Conservation (phyloP, 2,329 filamentous ascomycete genomes). For the Lachnellula hyalina region DNA sequence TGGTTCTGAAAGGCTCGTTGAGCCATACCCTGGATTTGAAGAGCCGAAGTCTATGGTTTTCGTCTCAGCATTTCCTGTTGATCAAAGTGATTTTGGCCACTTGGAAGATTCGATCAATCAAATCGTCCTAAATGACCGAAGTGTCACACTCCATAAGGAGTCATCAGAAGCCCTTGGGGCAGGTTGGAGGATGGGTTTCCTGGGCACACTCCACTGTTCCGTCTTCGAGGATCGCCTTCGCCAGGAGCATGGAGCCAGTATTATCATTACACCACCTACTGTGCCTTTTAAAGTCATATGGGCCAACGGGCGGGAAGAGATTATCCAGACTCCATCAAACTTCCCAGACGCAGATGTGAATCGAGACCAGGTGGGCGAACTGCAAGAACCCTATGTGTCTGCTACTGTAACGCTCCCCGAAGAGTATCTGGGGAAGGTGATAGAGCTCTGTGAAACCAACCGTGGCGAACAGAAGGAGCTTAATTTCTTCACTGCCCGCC, state of each 20-base stretch:
- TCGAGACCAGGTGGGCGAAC: slow-evolving; percentile 48
- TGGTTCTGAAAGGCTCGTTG: slow-evolving; percentile 68
- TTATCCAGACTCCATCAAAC: slow-evolving; percentile 79
- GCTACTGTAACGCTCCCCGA: slow-evolving; percentile 88
- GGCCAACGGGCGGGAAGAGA: slow-evolving; percentile 67
- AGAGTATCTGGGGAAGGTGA: slow-evolving; percentile 89
- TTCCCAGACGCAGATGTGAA: slow-evolving; percentile 67
- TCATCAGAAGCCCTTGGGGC: slow-evolving; percentile 89
- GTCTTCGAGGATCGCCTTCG: slow-evolving; percentile 94
- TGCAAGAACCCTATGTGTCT: slow-evolving; percentile 70
- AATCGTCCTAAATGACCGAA: slow-evolving; percentile 89
- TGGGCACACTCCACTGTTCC: slow-evolving; percentile 97
- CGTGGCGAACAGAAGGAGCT: slow-evolving; percentile 82
- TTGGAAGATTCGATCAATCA: slow-evolving; percentile 93
- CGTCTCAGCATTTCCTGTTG: slow-evolving; percentile 90
- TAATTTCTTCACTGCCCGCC: slow-evolving; percentile 84
- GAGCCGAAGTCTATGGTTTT: slow-evolving; percentile 99
- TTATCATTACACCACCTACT: slow-evolving; percentile 94
- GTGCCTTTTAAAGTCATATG: slow-evolving; percentile 86
- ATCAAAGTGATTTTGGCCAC: slow-evolving; percentile 80
- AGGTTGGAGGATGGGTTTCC: slow-evolving; percentile 88
- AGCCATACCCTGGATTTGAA: slow-evolving; percentile 85
- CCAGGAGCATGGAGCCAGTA: slow-evolving; percentile 88
- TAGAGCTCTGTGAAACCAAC: slow-evolving; percentile 88
- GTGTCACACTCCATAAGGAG: slow-evolving; percentile 90